Evolutionary conservation across 1,284 basidiomycete genomes (phyloP), one percentile per base, ranked within the genome.

Genomic region (Boletellus dicymbophilus): DNA sequence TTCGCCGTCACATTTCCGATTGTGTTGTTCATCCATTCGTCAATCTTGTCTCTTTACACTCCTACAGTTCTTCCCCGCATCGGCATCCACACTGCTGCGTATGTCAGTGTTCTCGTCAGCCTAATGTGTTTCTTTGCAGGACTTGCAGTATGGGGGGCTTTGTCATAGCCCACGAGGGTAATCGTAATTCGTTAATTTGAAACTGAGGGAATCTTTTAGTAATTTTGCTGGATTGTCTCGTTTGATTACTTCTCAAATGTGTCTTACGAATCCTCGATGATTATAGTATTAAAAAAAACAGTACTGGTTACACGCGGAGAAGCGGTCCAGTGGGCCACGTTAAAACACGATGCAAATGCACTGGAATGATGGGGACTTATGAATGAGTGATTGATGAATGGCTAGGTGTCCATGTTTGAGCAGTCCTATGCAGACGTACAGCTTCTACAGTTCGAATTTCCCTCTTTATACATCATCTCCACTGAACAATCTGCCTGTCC

Each of bases 51-150:
- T 10, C 69, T 88, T 38, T 82, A 89, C 53, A 80, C 84, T 0
- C 79, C 85, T 0, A 67, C 75, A 39, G 67, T 88, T 22, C 72
- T 90, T 11, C 82, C 86, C 0, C 74, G 78, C 28, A 74, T 89
- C 22, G 88, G 88, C 4, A 75, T 88, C 28, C 88, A 87, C 45
- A 81, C 79, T 0, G 82, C 82, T 26, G 85, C 85, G 18, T 90
- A 88, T 62, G 72, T 83, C 9, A 80, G 79, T 16, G 71, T 81
- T 41, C 63, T 90, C 21, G 73, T 85, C 8, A 81, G 81, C 0
- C 68, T 90, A 12, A 82, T 83, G 20, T 73, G 73, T 37, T 79
- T 89, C 55, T 89, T 90, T 63, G 75, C 78, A 2, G 87, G 84
- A 3, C 65, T 90, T 44, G 84, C 79, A 1, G 66, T 81, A 4